phyloP scores from a whole-genome alignment of 1,284 basidiomycete genomes.

The Xerocomus amazonicus region DNA sequence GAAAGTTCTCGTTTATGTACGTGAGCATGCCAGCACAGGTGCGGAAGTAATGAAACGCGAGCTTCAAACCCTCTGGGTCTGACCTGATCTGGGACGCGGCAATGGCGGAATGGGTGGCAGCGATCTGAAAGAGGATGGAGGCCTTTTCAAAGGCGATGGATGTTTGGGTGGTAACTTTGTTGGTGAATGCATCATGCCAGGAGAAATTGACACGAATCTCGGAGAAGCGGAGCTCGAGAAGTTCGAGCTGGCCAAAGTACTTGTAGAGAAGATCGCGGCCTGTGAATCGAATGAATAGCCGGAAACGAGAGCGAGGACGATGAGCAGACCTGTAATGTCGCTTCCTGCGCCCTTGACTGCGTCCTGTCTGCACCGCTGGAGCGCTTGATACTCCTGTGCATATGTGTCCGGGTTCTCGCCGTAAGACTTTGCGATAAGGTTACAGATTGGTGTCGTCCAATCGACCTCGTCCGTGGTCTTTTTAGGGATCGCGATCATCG shows the following conservation, averaged over 20 bases:
- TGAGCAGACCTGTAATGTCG: conserved; percentile 75
- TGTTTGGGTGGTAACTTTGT: conserved; percentile 90
- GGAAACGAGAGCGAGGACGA: not conserved
- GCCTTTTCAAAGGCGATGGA: conserved; percentile 99
- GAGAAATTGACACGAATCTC: conserved; percentile 95
- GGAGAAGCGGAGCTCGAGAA: conserved; percentile 94
- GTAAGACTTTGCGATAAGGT: conserved; percentile 87
- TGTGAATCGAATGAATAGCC: conserved; percentile 25
- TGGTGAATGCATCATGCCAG: conserved; percentile 96
- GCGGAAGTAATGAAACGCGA: conserved; percentile 89
- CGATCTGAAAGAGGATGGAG: conserved; percentile 95
- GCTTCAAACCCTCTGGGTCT: conserved; percentile 92
- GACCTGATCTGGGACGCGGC: conserved; percentile 80
- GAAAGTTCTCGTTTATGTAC: conserved; percentile 99
- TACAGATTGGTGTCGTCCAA: conserved; percentile 86
- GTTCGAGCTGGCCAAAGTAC: conserved; percentile 98
- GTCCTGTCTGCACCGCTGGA: conserved; percentile 92
- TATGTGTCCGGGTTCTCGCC: conserved; percentile 92
- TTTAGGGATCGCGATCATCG: conserved; percentile 79
- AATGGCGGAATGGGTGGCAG: conserved; percentile 88
- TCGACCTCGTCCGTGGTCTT: conserved; percentile 85
- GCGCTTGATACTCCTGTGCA: conserved; percentile 73
- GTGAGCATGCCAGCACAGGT: conserved; percentile 97
- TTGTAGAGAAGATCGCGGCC: conserved; percentile 96
- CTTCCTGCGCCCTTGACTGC: conserved; percentile 94